A percentile compares a stretch with the other conserved stretches of the same genome.
Evolutionary conservation across 2,329 filamentous ascomycete genomes (phyloP).

Genomic region (Chrysosporium keratinophilum): DNA sequence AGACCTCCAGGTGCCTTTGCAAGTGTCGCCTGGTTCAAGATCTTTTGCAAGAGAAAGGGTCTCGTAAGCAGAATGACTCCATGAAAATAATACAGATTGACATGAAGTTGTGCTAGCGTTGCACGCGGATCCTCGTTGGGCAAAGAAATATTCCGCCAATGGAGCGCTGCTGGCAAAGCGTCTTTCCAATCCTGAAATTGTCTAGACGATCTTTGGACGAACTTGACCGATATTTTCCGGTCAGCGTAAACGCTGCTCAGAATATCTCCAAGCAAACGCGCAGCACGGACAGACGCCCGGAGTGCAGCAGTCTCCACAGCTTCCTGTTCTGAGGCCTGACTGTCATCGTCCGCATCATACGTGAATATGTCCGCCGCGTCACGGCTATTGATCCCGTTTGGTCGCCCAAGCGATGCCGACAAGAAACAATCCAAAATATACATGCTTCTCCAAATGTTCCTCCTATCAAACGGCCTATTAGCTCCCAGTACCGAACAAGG

Average conservation of each 20-base stretch:
- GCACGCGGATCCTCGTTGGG: constrained; percentile 37
- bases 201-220: constrained; percentile 49
- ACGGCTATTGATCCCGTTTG: constrained; percentile 51
- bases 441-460: constrained; percentile 53
- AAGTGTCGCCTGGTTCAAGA: constrained; percentile 8
- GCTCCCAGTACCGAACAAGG: not conserved
- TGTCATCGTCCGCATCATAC: constrained; percentile 15
- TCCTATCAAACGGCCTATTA: constrained; percentile 10
- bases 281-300: constrained; percentile 48
- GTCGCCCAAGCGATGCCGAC: constrained; percentile 52
- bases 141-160: constrained; percentile 42
- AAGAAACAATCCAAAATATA: constrained; percentile 56
- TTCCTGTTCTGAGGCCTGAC: constrained; percentile 9
- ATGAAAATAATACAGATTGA: constrained; percentile 53
- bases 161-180: constrained; percentile 40
- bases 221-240: constrained; percentile 47
- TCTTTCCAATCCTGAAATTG: constrained; percentile 45
- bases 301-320: constrained; percentile 37
- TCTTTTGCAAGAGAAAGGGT: constrained; percentile 40
- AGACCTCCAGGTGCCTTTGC: not conserved
- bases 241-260: constrained; percentile 52
- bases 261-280: constrained; percentile 48
- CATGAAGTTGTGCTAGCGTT: constrained; percentile 51
- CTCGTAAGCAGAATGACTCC: constrained; percentile 53
- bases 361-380: constrained; percentile 49